These are phyloP conservation scores for Pythium myriotylum DNA, from an alignment of 352 stramenopile species.

Conservation along the genomic window DNA sequence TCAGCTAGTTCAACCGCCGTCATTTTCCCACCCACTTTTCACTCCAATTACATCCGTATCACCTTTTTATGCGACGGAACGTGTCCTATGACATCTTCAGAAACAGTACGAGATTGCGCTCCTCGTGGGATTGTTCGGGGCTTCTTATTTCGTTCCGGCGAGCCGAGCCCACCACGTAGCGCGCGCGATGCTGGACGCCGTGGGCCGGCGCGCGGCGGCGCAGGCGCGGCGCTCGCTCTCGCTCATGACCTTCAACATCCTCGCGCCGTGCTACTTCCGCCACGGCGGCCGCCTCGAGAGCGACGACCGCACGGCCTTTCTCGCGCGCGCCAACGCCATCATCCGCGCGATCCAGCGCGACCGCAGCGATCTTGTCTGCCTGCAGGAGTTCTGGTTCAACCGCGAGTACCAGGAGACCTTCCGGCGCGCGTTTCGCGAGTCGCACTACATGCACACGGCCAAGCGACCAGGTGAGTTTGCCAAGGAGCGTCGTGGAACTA, in stretches of 20 bases:
- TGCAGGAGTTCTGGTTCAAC: conserved; percentile 88
- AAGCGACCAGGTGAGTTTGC: conserved; percentile 56
- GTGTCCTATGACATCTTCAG: conserved; percentile 6
- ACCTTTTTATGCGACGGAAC: conserved; percentile 3
- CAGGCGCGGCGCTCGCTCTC: conserved; percentile 46
- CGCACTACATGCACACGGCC: conserved; percentile 73
- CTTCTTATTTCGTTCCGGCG: not conserved
- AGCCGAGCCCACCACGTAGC: not conserved
- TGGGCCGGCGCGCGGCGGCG: conserved; percentile 30
- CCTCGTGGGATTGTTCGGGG: not conserved
- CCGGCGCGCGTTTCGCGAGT: conserved; percentile 55
- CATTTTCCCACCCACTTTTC: conserved; percentile 11
- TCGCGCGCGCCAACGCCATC: conserved; percentile 66
- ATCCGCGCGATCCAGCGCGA: conserved; percentile 77
- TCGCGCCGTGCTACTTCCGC: conserved; percentile 88
- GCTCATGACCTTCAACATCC: conserved; percentile 89
- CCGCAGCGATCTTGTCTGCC: conserved; percentile 74
- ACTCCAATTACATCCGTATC: no score
- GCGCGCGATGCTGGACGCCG: conserved; percentile 25
- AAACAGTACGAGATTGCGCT: conserved; percentile 8
- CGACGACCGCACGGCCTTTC: conserved; percentile 58
- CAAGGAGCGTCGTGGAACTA: not conserved
- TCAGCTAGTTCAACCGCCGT: conserved; percentile 17
- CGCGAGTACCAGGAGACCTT: conserved; percentile 76
- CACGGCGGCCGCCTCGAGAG: conserved; percentile 77